These are phyloP conservation scores for slime mould (Dictyostelium discoideum) DNA, from an alignment of 78 protist genomes.

Conservation along the genomic window DNA sequence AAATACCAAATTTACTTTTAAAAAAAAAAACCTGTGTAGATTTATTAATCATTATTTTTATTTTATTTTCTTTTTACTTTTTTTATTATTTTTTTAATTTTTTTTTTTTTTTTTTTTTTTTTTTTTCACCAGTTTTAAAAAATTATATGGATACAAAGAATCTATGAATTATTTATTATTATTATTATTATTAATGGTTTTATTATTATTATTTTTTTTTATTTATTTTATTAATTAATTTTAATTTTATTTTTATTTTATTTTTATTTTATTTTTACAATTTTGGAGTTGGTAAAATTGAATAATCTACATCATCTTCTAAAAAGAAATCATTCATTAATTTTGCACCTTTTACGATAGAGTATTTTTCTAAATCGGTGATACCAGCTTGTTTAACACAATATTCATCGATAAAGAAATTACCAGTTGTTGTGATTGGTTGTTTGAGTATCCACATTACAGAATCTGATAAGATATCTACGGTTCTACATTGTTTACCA, in stretches of 20 bases:
- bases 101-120: too few species aligned
- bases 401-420: conserved; percentile 88
- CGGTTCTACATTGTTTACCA: conserved; percentile 54
- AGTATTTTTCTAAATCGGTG: conserved; percentile 34
- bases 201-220: too few species aligned
- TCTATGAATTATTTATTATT: background rate
- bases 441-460: conserved; percentile 84
- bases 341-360: conserved; percentile 24
- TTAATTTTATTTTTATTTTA: background rate
- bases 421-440: conserved; percentile 72
- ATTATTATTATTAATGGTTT: background rate
- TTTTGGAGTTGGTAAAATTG: conserved; percentile 13
- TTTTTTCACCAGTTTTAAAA: background rate
- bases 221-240: background rate
- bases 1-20: too few species aligned
- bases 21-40: background rate
- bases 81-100: too few species aligned
- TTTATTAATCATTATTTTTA: too few species aligned
- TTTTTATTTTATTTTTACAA: background rate
- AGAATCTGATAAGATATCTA: conserved; percentile 87
- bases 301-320: conserved; percentile 59
- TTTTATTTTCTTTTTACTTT: too few species aligned
- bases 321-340: conserved; percentile 74
- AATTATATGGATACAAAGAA: background rate
- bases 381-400: conserved; percentile 52